Evolutionary conservation across 805 yeast genomes (phyloP).

Genomic region (Groenewaldozyma salmanticensis): DNA sequence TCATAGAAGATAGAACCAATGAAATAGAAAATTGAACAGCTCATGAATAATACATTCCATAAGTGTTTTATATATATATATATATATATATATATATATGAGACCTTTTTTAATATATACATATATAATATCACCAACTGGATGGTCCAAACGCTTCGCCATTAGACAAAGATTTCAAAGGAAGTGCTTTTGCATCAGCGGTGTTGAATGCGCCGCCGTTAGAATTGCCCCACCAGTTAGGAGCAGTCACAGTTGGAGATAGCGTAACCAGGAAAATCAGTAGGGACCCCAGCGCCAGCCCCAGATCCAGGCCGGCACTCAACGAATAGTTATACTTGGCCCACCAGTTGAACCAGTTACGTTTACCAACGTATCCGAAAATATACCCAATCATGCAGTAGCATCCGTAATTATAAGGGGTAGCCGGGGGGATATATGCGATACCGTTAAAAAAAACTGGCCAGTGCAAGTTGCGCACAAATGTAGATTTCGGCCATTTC

Average conservation of each 20-base stretch:
- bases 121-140: conserved; percentile 29
- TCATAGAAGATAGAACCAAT: too few species aligned
- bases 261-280: conserved; percentile 45
- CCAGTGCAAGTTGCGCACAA: conserved; percentile 43
- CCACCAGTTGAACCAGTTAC: conserved; percentile 60
- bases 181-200: conserved; percentile 25
- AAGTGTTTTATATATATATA: too few species aligned
- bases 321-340: conserved; percentile 61
- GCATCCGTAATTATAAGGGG: conserved; percentile 55
- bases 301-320: conserved; percentile 57
- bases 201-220: conserved; percentile 36
- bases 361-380: conserved; percentile 49
- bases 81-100: too few species aligned
- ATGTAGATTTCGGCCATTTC: conserved; percentile 31
- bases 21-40: too few species aligned
- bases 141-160: conserved; percentile 42
- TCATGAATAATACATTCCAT: too few species aligned
- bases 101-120: too few species aligned
- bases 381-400: conserved; percentile 45
- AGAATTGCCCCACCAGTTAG: conserved; percentile 55
- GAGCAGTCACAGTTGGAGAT: conserved; percentile 31
- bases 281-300: conserved; percentile 54
- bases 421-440: conserved; percentile 66
- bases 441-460: conserved; percentile 55
- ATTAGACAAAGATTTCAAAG: conserved; percentile 25